Conservation (phyloP, 2,329 filamentous ascomycete genomes). For the Delphinella strobiligena region DNA sequence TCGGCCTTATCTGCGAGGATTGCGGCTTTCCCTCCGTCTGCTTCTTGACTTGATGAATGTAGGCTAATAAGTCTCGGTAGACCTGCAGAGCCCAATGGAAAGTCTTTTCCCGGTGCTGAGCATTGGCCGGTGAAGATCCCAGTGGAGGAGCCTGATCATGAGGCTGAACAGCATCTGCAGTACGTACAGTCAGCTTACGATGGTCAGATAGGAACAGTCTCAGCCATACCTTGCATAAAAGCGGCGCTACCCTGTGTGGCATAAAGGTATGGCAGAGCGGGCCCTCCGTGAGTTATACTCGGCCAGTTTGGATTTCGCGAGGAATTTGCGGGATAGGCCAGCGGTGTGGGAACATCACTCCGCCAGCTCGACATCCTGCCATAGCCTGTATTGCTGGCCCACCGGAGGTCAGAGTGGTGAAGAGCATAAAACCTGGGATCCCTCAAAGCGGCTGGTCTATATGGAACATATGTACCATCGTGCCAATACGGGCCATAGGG, state of each 20-base stretch:
- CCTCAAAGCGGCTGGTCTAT: constrained; percentile 45
- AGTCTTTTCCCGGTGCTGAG: constrained; percentile 30
- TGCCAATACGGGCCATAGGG: constrained; percentile 53
- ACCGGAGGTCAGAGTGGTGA: constrained; percentile 9
- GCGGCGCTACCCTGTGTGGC: neutral
- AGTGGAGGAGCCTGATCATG: neutral
- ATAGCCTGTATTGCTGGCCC: neutral
- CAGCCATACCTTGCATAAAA: neutral
- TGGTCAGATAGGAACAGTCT: constrained; percentile 16
- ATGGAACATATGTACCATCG: constrained; percentile 49
- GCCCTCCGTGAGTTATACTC: neutral
- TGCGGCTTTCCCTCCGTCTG: constrained; percentile 24
- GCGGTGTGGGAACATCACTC: neutral
- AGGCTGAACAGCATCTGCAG: neutral
- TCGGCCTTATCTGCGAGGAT: constrained; percentile 38
- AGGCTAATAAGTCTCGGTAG: constrained; percentile 37
- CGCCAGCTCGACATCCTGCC: neutral
- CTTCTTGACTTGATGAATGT: constrained; percentile 33
- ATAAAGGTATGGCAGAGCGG: neutral
- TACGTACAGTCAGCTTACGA: neutral
- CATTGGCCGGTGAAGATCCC: constrained; percentile 29
- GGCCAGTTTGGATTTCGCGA: neutral
- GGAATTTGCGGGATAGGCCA: neutral
- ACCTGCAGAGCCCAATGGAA: constrained; percentile 35
- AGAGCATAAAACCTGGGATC: constrained; percentile 36